These are phyloP conservation scores for Hypoxylon sp. DNA, from an alignment of 2,329 filamentous ascomycete species.

Conservation along the genomic window DNA sequence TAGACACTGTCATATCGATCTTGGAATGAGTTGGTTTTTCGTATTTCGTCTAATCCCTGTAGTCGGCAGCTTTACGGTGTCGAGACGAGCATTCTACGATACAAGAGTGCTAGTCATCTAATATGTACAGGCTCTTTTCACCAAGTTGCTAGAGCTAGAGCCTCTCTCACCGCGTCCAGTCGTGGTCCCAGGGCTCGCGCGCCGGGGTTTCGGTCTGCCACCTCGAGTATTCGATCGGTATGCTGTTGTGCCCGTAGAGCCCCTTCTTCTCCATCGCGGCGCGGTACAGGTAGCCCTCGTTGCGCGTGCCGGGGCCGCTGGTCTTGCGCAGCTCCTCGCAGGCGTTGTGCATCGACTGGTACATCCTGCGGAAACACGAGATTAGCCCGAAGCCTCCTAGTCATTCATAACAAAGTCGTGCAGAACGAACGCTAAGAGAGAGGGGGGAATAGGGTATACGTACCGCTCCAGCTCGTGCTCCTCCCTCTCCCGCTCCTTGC, in stretches of 20 bases:
- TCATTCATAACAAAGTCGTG: too few relatives aligned
- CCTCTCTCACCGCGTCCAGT: constrained; percentile 74
- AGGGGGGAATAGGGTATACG: too few relatives aligned
- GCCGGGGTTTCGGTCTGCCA: constrained; percentile 84
- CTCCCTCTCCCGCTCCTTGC: constrained; percentile 69
- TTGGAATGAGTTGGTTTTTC: constrained; percentile 1
- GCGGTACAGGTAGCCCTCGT: constrained; percentile 79
- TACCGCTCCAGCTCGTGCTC: constrained; percentile 75
- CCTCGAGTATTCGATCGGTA: constrained; percentile 92
- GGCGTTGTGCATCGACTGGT: constrained; percentile 82
- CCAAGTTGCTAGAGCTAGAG: background rate
- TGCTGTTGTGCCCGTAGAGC: constrained; percentile 72
- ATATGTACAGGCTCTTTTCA: background rate
- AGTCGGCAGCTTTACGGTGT: background rate
- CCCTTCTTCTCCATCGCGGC: constrained; percentile 92
- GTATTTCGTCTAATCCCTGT: too few relatives aligned
- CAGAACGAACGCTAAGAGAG: too few relatives aligned
- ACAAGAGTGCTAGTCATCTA: background rate
- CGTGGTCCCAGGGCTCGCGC: constrained; percentile 87
- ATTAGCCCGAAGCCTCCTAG: background rate
- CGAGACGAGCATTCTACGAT: constrained; percentile 8
- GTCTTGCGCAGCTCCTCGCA: constrained; percentile 81
- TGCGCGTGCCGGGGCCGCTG: constrained; percentile 62
- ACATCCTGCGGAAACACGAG: constrained; percentile 54
- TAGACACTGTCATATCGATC: background rate